These are phyloP conservation scores for Penicillium sp. DNA, from an alignment of 2,329 filamentous ascomycete genomes.

Conservation along the genomic window DNA sequence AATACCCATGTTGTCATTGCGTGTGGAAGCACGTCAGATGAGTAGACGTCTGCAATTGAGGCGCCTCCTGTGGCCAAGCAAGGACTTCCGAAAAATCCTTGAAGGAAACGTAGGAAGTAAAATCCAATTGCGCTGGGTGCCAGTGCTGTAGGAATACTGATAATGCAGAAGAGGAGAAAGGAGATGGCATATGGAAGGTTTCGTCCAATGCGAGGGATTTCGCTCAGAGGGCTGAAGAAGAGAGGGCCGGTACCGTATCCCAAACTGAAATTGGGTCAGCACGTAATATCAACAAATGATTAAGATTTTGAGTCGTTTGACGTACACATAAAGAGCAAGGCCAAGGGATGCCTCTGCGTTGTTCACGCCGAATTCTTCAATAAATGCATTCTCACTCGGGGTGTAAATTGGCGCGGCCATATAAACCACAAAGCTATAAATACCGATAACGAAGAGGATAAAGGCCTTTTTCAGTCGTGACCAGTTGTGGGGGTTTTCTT, in stretches of 20 bases:
- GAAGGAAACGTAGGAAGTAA: constrained; percentile 62
- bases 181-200: constrained; percentile 65
- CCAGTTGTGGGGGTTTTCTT: constrained; percentile 28
- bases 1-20: constrained; percentile 59
- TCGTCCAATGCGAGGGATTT: constrained; percentile 64
- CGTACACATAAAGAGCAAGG: constrained; percentile 30
- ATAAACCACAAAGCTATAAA: constrained; percentile 36
- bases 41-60: constrained; percentile 48
- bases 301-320: not conserved
- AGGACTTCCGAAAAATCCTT: constrained; percentile 64
- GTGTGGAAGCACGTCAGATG: constrained; percentile 55
- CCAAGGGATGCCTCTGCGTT: constrained; percentile 28
- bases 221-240: constrained; percentile 62
- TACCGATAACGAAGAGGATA: constrained; percentile 18
- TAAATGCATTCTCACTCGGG: constrained; percentile 18
- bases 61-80: constrained; percentile 59
- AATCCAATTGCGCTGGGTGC: constrained; percentile 61
- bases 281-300: not conserved
- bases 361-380: constrained; percentile 24
- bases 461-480: constrained; percentile 24
- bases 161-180: constrained; percentile 64
- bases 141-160: constrained; percentile 64
- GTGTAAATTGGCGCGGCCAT: constrained; percentile 28
- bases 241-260: constrained; percentile 60
- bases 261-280: constrained; percentile 19